Base-by-base conservation (phyloP, 2,329 filamentous ascomycete species). In the Trichocomaceae sp. region DNA sequence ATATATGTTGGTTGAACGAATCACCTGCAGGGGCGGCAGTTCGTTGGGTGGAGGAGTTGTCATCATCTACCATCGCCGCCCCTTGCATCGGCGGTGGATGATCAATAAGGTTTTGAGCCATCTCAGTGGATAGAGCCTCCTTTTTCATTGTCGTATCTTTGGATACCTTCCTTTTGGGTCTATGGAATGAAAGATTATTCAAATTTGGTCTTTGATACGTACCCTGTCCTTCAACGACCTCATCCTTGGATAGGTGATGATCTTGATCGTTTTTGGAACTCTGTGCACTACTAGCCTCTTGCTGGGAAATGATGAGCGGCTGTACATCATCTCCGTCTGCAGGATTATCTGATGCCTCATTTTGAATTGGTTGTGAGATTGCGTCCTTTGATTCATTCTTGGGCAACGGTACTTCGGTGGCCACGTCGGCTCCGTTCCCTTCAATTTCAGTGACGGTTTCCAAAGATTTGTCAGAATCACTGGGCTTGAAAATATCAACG, bases 221-320 rank as follows among this genome's bases (percentile, higher is more conserved):
- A 20, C 67, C 67, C 45, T 61, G 64, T 9, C 64, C 69, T 57
- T 70, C 68, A 39, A 71, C 65, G 3, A 66, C 51, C 54, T 71
- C 66, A 8, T 44, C 33, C 19, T 41, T 51, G 12, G 37, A 20
- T n/a, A 7, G 17, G 10, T 29, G 44, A 31, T 37, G 17, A 56
- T 42, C 49, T 15, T 44, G 20, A 3, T 44, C 44, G 9, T 29
- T 19, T 13, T 49, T n/a, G 20, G 45, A 0, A 23, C 5, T 31
- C 22, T 20, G 29, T 35, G 51, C 47, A 47, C n/a, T 42, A 4
- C 29, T 35, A 35, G 19, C 39, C 10, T 15, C 22, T 13, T 45
- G 45, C 15, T 45, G 29, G 47, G 42, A 29, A 35, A 10, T 41
- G 17, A 13, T n/a, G n/a, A 47, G 26, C n/a, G 50, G 20, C 22